These are phyloP conservation scores for Triticum urartu DNA, from an alignment of 176 grass and related monocot species.

Conservation along the genomic window DNA sequence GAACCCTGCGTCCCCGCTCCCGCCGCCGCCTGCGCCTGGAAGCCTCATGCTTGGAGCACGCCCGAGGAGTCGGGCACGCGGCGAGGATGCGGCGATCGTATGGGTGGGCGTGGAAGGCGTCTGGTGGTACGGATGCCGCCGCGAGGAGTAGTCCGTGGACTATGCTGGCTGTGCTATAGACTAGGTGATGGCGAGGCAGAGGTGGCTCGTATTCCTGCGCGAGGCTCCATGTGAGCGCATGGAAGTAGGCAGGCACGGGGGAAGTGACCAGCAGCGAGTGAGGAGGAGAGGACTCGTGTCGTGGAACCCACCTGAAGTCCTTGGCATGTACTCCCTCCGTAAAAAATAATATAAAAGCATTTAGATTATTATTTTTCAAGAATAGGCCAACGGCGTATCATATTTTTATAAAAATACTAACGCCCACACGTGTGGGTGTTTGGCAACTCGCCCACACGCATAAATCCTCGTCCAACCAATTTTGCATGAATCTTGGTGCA, in stretches of 20 bases:
- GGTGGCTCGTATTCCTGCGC: slow-evolving; percentile 15
- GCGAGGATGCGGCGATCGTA: slow-evolving; percentile 2
- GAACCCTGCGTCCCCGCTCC: slow-evolving; percentile 70
- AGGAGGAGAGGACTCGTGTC: slow-evolving; percentile 24
- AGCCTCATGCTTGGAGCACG: slow-evolving; percentile 69
- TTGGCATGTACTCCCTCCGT: too few species aligned
- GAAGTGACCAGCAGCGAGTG: background rate
- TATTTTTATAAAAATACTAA: too few species aligned
- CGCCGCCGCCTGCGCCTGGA: slow-evolving; percentile 31
- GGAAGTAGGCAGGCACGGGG: slow-evolving; percentile 31
- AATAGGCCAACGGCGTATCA: too few species aligned
- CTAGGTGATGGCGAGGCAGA: slow-evolving; percentile 25
- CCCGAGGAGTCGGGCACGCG: slow-evolving; percentile 21
- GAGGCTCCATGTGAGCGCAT: slow-evolving; percentile 71
- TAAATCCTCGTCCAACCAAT: too few species aligned
- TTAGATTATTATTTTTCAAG: too few species aligned
- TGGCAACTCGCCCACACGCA: too few species aligned
- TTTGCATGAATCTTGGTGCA: too few species aligned
- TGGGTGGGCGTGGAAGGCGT: background rate
- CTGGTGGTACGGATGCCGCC: slow-evolving; percentile 18
- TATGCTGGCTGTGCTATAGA: background rate
- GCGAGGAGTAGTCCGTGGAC: background rate
- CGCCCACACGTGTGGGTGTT: too few species aligned
- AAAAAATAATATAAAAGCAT: too few species aligned
- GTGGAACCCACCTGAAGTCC: background rate